Percentiles rank a stretch among this genome's conserved stretches.
These are phyloP conservation scores for Aschersonia sp. DNA, from an alignment of 2,329 filamentous ascomycete species.

Conservation along the genomic window DNA sequence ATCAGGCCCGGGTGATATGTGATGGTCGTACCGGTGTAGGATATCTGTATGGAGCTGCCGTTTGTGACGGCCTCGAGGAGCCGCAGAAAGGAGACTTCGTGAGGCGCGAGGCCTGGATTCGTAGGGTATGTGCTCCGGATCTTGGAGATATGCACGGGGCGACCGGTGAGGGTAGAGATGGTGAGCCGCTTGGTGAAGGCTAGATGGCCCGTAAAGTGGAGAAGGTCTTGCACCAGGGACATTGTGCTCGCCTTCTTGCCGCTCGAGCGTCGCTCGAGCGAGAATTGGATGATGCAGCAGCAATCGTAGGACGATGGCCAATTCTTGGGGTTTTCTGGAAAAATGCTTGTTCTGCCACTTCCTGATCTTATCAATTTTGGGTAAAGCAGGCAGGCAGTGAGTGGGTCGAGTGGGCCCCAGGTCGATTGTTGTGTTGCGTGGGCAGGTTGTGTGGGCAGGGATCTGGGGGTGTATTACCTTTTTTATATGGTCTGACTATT, in stretches of 20 bases:
- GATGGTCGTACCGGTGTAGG: slow-evolving; percentile 86
- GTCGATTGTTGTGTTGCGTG: too few relatives aligned
- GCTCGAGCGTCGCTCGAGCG: too few relatives aligned
- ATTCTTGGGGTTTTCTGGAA: too few relatives aligned
- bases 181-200: slow-evolving; percentile 74
- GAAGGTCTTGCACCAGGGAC: slow-evolving; percentile 35
- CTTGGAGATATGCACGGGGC: slow-evolving; percentile 80
- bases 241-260: not conserved
- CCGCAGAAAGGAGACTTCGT: slow-evolving; percentile 91
- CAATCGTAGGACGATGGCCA: too few relatives aligned
- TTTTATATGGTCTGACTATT: too few relatives aligned
- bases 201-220: slow-evolving; percentile 75
- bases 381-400: too few relatives aligned
- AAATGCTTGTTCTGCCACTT: too few relatives aligned
- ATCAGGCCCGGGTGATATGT: slow-evolving; percentile 88
- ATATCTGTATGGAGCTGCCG: slow-evolving; percentile 88
- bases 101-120: slow-evolving; percentile 74
- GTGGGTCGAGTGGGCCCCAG: too few relatives aligned
- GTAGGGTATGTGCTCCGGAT: slow-evolving; percentile 81
- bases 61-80: slow-evolving; percentile 92
- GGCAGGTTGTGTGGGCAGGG: too few relatives aligned
- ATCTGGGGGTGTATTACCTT: too few relatives aligned
- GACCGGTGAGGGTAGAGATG: slow-evolving; percentile 81
- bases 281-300: too few relatives aligned
- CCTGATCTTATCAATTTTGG: too few relatives aligned